Conservation (phyloP, 805 yeast species). For the Suhomyces pyralidae region DNA sequence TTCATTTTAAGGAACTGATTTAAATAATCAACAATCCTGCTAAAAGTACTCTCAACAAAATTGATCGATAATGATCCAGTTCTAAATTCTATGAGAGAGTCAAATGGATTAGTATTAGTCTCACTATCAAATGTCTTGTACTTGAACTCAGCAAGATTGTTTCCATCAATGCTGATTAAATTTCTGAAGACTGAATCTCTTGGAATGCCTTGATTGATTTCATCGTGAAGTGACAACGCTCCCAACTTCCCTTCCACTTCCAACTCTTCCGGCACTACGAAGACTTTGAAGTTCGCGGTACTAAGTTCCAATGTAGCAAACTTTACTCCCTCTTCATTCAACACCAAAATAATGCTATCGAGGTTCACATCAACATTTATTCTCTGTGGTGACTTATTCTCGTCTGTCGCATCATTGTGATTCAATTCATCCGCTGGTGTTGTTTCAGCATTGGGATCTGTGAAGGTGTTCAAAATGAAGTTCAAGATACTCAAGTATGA, state of each 20-base stretch:
- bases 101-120: conserved; percentile 48
- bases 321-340: conserved; percentile 80
- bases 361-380: conserved; percentile 66
- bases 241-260: conserved; percentile 72
- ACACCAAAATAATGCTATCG: conserved; percentile 67
- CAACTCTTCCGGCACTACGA: conserved; percentile 73
- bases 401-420: conserved; percentile 59
- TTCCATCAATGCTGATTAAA: conserved; percentile 76
- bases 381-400: conserved; percentile 65
- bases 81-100: conserved; percentile 56
- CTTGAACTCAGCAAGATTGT: conserved; percentile 72
- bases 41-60: conserved; percentile 78
- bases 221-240: conserved; percentile 74
- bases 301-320: conserved; percentile 76
- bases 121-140: conserved; percentile 75
- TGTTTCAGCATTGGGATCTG: conserved; percentile 69
- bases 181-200: conserved; percentile 58
- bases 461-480: conserved; percentile 80
- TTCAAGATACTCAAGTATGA: conserved; percentile 76
- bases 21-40: conserved; percentile 62
- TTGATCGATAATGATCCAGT: conserved; percentile 75
- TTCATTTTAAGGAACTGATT: conserved; percentile 83
- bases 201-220: conserved; percentile 61
- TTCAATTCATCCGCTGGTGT: conserved; percentile 68
- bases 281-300: conserved; percentile 64